Evolutionary conservation across 768 basidiomycete species (phyloP), one percentile per base, ranked within the genome.

Genomic region (Hygrocybe punicea): DNA sequence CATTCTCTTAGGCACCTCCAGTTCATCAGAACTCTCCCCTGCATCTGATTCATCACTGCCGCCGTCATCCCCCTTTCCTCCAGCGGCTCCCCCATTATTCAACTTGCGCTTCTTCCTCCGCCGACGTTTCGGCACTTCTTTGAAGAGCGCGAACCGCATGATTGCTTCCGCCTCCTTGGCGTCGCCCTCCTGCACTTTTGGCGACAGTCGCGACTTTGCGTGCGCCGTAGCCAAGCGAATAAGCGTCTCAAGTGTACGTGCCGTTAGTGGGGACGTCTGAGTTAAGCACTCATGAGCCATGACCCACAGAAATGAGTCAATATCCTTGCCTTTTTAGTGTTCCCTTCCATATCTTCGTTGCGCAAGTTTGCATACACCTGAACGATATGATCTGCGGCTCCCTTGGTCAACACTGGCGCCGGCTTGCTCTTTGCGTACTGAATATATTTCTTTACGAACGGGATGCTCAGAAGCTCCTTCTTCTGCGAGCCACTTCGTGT

Each of bases 221-320:
- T 99, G 97, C 1, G 97, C 97, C 16, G 96, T 99, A 4, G 97
- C 85, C 8, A 99, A 82, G 78, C 97, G 97, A 71, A 99, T 99
- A 48, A 99, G 82, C 0, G 97, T 99, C 73, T 99, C 97, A 58
- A 99, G 85, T 3, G 97, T 97, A 81, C 97, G 95, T 17, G 97
- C 96, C 2, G 97, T 99, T 63, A 99, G 76, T 9, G 97, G 97
- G 4, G 96, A 91, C 4, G 97, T 99, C 96, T 98, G 68, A 34
- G 47, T n/a, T 63, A 52, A 55, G 39, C 42, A 56, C 54, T 60
- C 44, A 57, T 51, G 62, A 65, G 54, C 54, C 50, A 56, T 37
- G 53, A 23, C 16, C 14, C 17, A 3, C 6, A 21, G 42, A 24
- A 47, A 33, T 24, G 35, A 57, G 46, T 37, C 40, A 21, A 58